Percentiles rank a stretch among this genome's conserved stretches.
phyloP scores from a whole-genome alignment of 2,329 filamentous ascomycete species.

The Capronia americana region DNA sequence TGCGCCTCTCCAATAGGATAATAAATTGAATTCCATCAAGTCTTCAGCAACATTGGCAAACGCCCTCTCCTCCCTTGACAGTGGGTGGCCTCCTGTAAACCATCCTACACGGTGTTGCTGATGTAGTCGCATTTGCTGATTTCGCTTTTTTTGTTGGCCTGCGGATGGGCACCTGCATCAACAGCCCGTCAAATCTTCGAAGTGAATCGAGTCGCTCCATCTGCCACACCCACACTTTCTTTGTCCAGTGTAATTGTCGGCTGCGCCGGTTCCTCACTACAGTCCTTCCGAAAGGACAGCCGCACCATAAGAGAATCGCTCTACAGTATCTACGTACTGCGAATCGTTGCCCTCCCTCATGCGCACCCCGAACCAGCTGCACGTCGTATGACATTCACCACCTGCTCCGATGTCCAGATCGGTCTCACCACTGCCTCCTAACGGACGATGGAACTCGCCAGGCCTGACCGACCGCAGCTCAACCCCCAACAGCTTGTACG shows the following conservation, averaged over 20 bases:
- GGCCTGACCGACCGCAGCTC: conserved; percentile 75
- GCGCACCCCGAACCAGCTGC: conserved; percentile 6
- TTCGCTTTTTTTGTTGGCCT: neutral
- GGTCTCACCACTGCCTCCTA: conserved; percentile 76
- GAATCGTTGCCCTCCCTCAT: conserved; percentile 10
- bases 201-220: neutral
- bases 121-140: conserved; percentile 11
- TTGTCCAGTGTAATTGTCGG: neutral
- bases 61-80: conserved; percentile 7
- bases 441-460: conserved; percentile 87
- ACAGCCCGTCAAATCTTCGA: neutral
- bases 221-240: conserved; percentile 4
- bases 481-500: conserved; percentile 64
- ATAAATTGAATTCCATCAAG: conserved; percentile 8
- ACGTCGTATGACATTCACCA: conserved; percentile 5
- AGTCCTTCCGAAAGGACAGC: neutral
- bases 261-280: neutral
- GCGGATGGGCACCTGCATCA: conserved; percentile 7
- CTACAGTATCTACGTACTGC: conserved; percentile 13
- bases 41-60: conserved; percentile 4
- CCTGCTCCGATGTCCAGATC: conserved; percentile 78
- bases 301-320: conserved; percentile 2
- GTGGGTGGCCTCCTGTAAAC: neutral
- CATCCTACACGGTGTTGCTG: conserved; percentile 12
- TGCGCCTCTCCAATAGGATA: neutral